Evolutionary conservation across 2,329 filamentous ascomycete genomes (phyloP), one percentile per base, ranked within the genome.

Genomic region (Ceratocystis ficicola): DNA sequence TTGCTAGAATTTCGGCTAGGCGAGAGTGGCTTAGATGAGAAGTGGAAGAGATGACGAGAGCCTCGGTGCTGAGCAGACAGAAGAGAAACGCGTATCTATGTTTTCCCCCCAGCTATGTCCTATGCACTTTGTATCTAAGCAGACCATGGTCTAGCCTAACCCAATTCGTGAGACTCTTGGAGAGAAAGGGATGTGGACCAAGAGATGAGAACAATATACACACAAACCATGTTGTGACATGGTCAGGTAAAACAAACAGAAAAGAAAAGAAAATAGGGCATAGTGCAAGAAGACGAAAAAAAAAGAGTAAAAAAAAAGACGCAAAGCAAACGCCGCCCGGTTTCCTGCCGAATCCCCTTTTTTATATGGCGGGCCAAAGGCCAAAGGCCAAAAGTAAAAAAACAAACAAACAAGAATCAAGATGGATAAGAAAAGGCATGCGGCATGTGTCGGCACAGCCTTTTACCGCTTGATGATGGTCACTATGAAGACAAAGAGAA

Each of bases 381-480:
- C 20, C 17, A 17, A 44, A 52, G n/a, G 50, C 15, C 25, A 32
- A 48, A 44, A 28, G 15, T 36, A n/a, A 22, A 64, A 64, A 62
- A 28, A 62, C 22, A 65, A 36, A n/a, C 17, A 65, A 15, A 65
- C 48, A 44, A 36, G 20, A 41, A 36, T 28, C 55, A 59, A 30
- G 17, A 10, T 15, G 10, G 46, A 20, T 5, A 36, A 22, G 12
- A 20, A 36, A 7, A 59, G 8, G 15, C 15, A 10, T 15, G 5
- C 30, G n/a, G 44, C 25, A 15, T 20, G 3, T 32, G 22, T 10
- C 41, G 17, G 12, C 28, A 2, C 28, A 3, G 5, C 0, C 15
- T 48, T 63, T 67, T 67, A 67, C 63, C 66, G 66, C 63, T 67
- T 67, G 59, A 67, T 30, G 32, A 67, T 67, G 17, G 66, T 67